Conservation (phyloP, 1,139 yeast genomes). For the Taphrina communis region DNA sequence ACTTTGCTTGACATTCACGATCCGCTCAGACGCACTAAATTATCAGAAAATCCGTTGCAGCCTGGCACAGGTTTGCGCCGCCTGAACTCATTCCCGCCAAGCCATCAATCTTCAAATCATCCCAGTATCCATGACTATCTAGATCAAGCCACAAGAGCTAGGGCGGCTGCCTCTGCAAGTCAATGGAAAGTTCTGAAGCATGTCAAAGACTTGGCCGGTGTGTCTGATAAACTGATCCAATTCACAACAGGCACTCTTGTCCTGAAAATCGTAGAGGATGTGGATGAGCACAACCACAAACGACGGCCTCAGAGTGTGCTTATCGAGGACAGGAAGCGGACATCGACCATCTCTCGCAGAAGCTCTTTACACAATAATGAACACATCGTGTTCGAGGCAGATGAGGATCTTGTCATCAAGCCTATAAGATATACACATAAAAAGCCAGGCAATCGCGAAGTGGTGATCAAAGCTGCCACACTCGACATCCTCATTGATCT, state of each 20-base stretch:
- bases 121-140: constrained; percentile 54
- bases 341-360: constrained; percentile 33
- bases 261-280: constrained; percentile 59
- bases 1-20: constrained; percentile 45
- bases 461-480: constrained; percentile 62
- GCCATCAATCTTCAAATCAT: constrained; percentile 47
- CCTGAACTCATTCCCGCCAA: constrained; percentile 53
- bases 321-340: constrained; percentile 27
- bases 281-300: constrained; percentile 45
- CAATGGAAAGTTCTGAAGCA: constrained; percentile 60
- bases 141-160: constrained; percentile 52
- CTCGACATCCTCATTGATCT: constrained; percentile 66
- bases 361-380: constrained; percentile 13
- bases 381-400: neutral
- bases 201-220: constrained; percentile 65
- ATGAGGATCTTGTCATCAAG: constrained; percentile 30
- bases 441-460: constrained; percentile 9
- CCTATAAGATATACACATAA: neutral
- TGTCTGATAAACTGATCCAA: constrained; percentile 59
- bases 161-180: constrained; percentile 53
- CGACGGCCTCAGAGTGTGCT: constrained; percentile 35
- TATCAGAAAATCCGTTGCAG: neutral
- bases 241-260: constrained; percentile 54
- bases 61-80: constrained; percentile 47
- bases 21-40: neutral